Evolutionary conservation across 2,329 filamentous ascomycete genomes (phyloP).

Genomic region (Aspergillus jensenii): DNA sequence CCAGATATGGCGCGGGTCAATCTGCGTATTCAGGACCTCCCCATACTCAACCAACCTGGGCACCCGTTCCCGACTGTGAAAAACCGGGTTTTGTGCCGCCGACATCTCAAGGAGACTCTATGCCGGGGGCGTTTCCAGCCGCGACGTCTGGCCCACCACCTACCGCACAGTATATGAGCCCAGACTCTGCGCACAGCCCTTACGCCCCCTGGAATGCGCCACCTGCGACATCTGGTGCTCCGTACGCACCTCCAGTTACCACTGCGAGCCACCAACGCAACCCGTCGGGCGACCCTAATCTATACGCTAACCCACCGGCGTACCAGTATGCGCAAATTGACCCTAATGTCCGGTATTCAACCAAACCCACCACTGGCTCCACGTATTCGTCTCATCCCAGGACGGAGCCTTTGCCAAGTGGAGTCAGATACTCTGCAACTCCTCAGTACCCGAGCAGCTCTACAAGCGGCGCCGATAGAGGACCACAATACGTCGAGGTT

Average conservation of each 20-base stretch:
- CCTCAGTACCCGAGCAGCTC: conserved; percentile 22
- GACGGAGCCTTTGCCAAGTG: conserved; percentile 4
- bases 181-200: conserved; percentile 18
- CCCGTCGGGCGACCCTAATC: conserved; percentile 26
- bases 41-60: conserved; percentile 28
- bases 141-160: conserved; percentile 24
- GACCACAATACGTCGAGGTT: conserved; percentile 36
- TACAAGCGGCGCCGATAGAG: conserved; percentile 23
- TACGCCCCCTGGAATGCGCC: conserved; percentile 21
- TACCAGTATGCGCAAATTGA: conserved; percentile 44
- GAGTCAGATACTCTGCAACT: conserved; percentile 15
- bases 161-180: conserved; percentile 30
- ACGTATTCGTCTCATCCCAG: conserved; percentile 25
- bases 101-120: conserved; percentile 27
- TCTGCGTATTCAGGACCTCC: conserved; percentile 16
- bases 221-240: conserved; percentile 12
- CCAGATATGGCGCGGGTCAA: conserved; percentile 33
- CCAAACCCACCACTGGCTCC: conserved; percentile 25
- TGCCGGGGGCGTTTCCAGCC: conserved; percentile 34
- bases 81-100: conserved; percentile 45
- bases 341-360: conserved; percentile 40
- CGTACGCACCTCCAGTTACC: conserved; percentile 13
- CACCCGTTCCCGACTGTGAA: conserved; percentile 40
- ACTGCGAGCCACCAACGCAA: conserved; percentile 31
- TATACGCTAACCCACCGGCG: conserved; percentile 33